Evolutionary conservation across 1,284 basidiomycete species (phyloP).

Genomic region (Ustilago xerochloae): DNA sequence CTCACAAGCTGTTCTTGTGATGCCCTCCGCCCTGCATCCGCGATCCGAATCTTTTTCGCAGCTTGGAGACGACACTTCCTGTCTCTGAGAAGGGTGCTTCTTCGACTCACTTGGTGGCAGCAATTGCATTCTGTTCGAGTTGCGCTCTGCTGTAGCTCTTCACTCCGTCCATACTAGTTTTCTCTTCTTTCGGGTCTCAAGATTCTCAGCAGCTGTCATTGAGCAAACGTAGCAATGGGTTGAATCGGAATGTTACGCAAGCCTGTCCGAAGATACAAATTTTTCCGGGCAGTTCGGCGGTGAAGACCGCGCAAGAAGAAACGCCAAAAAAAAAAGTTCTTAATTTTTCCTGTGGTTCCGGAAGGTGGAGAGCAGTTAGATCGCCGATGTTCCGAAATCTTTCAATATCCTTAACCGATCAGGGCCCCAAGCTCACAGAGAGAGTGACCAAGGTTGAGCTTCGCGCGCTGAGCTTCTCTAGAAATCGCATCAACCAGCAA

Average conservation of each 20-base stretch:
- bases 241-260: slow-evolving; percentile 22
- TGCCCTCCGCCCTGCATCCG: slow-evolving; percentile 2
- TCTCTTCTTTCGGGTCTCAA: too few relatives aligned
- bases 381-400: slow-evolving; percentile 9
- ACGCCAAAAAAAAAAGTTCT: neutral
- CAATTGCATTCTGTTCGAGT: too few relatives aligned
- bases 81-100: too few relatives aligned
- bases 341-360: slow-evolving; percentile 7
- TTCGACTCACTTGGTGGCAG: too few relatives aligned
- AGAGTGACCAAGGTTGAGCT: too few relatives aligned
- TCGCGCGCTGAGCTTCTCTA: slow-evolving; percentile 9
- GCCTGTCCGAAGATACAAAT: slow-evolving; percentile 10
- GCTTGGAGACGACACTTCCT: neutral
- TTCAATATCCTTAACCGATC: too few relatives aligned
- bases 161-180: too few relatives aligned
- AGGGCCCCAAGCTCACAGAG: neutral
- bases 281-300: too few relatives aligned
- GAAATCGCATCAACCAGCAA: slow-evolving; percentile 15
- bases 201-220: neutral
- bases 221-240: neutral
- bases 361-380: neutral
- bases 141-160: too few relatives aligned
- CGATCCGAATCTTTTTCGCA: slow-evolving; percentile 39
- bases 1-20: neutral
- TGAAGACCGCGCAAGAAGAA: slow-evolving; percentile 19